These are phyloP conservation scores for Phaeosphaeria sp. DNA, from an alignment of 2,329 filamentous ascomycete species.

Conservation along the genomic window DNA sequence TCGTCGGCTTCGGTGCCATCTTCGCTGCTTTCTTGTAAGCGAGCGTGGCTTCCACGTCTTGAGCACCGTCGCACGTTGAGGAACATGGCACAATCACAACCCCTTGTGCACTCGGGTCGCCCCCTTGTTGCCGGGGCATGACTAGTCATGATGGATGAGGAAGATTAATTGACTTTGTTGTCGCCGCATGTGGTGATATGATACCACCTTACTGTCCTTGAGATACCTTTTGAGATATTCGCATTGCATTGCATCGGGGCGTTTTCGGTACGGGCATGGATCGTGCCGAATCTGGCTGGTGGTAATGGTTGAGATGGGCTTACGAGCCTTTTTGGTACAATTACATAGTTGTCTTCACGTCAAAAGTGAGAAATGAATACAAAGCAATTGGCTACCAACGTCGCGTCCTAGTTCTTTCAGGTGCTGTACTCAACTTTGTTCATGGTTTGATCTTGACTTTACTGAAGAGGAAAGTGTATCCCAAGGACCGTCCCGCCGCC, in stretches of 20 bases:
- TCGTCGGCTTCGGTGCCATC: constrained; percentile 46
- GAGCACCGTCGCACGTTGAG: constrained; percentile 11
- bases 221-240: constrained; percentile 39
- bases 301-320: constrained; percentile 9
- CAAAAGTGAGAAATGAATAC: not conserved
- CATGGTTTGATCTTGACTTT: too few relatives aligned
- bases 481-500: not conserved
- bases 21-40: constrained; percentile 48
- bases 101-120: constrained; percentile 24
- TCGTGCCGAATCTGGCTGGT: constrained; percentile 19
- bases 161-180: constrained; percentile 1
- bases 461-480: not conserved
- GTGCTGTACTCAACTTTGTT: too few relatives aligned
- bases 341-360: not conserved
- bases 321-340: not conserved
- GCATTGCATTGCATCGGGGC: constrained; percentile 27
- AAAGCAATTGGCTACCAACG: not conserved
- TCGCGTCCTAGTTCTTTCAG: not conserved
- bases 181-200: not conserved
- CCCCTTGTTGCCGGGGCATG: constrained; percentile 2
- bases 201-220: constrained; percentile 30
- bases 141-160: not conserved
- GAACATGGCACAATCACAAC: constrained; percentile 16
- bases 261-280: constrained; percentile 5
- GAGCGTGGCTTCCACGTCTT: constrained; percentile 2